Evolutionary conservation across 2,329 filamentous ascomycete genomes (phyloP).

Genomic region (Neophaeococcomyces aloes): DNA sequence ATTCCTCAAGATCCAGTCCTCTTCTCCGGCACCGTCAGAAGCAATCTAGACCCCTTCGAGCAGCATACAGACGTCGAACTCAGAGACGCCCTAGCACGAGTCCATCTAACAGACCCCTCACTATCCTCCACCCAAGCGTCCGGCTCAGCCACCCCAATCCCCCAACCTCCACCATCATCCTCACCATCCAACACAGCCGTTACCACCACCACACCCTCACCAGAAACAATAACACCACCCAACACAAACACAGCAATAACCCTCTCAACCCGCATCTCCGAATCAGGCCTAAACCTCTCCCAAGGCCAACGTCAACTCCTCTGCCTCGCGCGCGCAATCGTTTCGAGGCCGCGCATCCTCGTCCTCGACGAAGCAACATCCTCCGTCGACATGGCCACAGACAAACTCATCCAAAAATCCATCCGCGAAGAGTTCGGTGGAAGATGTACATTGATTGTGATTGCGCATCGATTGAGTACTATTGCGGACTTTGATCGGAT

Average conservation of each 20-base stretch:
- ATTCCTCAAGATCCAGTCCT: slow-evolving; percentile 76
- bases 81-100: slow-evolving; percentile 56
- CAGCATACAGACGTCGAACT: slow-evolving; percentile 59
- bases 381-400: slow-evolving; percentile 68
- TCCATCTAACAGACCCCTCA: slow-evolving; percentile 49
- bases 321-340: slow-evolving; percentile 62
- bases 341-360: slow-evolving; percentile 63
- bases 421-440: slow-evolving; percentile 63
- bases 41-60: slow-evolving; percentile 67
- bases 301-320: slow-evolving; percentile 68
- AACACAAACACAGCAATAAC: slow-evolving; percentile 58
- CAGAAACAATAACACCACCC: slow-evolving; percentile 22
- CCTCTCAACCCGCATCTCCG: slow-evolving; percentile 54
- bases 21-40: slow-evolving; percentile 67
- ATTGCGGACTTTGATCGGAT: slow-evolving; percentile 69
- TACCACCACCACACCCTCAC: slow-evolving; percentile 11
- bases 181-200: slow-evolving; percentile 18
- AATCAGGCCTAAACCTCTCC: slow-evolving; percentile 63
- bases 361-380: slow-evolving; percentile 71
- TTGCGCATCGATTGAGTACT: slow-evolving; percentile 65
- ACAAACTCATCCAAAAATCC: slow-evolving; percentile 60
- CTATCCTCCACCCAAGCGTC: slow-evolving; percentile 16
- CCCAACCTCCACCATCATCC: slow-evolving; percentile 17
- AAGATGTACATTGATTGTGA: slow-evolving; percentile 56
- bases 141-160: slow-evolving; percentile 16